A percentile compares a stretch with the other conserved stretches of the same genome.
Conservation (phyloP, 148 eudicot species). For the Rhododendron molle region DNA sequence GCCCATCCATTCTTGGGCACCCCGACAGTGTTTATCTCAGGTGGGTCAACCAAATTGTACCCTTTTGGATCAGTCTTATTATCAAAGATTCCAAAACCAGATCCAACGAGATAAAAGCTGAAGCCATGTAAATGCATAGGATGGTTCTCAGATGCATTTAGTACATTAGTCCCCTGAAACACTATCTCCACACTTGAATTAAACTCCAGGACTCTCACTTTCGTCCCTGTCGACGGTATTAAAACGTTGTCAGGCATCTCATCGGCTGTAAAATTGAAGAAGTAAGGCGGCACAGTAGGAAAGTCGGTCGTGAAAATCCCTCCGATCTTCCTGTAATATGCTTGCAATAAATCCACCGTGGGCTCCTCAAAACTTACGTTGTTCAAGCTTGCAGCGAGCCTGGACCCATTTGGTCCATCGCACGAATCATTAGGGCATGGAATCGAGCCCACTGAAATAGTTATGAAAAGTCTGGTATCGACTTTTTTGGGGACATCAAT, state of each 20-base stretch:
- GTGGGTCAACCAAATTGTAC: slow-evolving; percentile 24
- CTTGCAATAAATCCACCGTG: slow-evolving; percentile 17
- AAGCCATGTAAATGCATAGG: slow-evolving; percentile 29
- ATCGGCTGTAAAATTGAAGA: slow-evolving; percentile 11
- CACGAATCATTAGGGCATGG: slow-evolving; percentile 11
- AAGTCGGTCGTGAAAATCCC: slow-evolving; percentile 14
- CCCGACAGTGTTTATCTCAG: slow-evolving; percentile 18
- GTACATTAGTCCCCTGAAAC: slow-evolving; percentile 20
- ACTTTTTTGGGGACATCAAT: slow-evolving; percentile 20
- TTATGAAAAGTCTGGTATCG: slow-evolving; percentile 4
- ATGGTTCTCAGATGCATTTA: slow-evolving; percentile 22
- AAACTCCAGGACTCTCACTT: slow-evolving; percentile 14
- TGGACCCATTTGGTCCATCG: slow-evolving; percentile 16
- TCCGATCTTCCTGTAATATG: slow-evolving; percentile 11
- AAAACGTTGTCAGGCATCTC: neutral
- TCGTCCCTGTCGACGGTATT: slow-evolving; percentile 5
- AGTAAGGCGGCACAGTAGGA: slow-evolving; percentile 4
- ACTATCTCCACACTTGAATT: slow-evolving; percentile 21
- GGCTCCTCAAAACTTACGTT: slow-evolving; percentile 25
- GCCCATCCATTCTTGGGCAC: slow-evolving; percentile 28
- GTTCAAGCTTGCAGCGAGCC: slow-evolving; percentile 22
- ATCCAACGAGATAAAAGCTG: slow-evolving; percentile 22
- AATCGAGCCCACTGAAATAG: neutral
- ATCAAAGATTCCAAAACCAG: slow-evolving; percentile 19
- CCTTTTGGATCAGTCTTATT: neutral